Percentiles rank a stretch among this genome's conserved stretches.
phyloP scores from a whole-genome alignment of 2,329 filamentous ascomycete genomes.

The Penicillium digitatum region DNA sequence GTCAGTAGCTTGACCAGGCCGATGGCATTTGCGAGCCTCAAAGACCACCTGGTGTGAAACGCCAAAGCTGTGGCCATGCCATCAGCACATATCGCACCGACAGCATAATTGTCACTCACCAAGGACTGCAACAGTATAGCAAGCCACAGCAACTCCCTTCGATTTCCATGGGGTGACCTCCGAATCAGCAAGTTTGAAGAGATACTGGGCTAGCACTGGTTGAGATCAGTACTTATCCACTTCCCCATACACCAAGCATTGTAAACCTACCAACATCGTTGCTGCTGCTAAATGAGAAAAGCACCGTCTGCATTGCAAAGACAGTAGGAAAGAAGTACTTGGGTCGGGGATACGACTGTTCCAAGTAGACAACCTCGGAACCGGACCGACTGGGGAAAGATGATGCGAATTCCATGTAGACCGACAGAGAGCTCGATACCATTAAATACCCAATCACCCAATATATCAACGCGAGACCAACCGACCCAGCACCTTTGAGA shows the following conservation, averaged over 20 bases:
- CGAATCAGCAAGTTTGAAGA: constrained; percentile 55
- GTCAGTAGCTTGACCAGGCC: constrained; percentile 59
- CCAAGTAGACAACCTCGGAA: constrained; percentile 63
- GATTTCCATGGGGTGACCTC: constrained; percentile 58
- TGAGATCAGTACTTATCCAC: not conserved
- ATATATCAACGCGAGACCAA: constrained; percentile 60
- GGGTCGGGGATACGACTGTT: constrained; percentile 63
- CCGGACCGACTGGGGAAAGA: constrained; percentile 66
- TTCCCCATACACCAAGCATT: too few species aligned
- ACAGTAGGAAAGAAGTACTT: constrained; percentile 61
- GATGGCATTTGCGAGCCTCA: constrained; percentile 55
- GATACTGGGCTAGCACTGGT: constrained; percentile 56
- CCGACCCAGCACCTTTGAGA: constrained; percentile 57
- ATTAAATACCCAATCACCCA: constrained; percentile 62
- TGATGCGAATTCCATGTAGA: constrained; percentile 61
- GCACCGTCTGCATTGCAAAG: constrained; percentile 61
- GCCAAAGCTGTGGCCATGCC: constrained; percentile 36
- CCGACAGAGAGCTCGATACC: constrained; percentile 51
- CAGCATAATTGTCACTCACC: constrained; percentile 37
- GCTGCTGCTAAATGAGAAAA: constrained; percentile 62
- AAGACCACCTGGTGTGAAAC: constrained; percentile 56
- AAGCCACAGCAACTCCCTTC: constrained; percentile 63
- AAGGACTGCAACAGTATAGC: constrained; percentile 57
- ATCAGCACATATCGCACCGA: not conserved
- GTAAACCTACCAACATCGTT: constrained; percentile 51